Conservation (phyloP, 768 basidiomycete genomes). For the Gloeopeniophorella convolvens region DNA sequence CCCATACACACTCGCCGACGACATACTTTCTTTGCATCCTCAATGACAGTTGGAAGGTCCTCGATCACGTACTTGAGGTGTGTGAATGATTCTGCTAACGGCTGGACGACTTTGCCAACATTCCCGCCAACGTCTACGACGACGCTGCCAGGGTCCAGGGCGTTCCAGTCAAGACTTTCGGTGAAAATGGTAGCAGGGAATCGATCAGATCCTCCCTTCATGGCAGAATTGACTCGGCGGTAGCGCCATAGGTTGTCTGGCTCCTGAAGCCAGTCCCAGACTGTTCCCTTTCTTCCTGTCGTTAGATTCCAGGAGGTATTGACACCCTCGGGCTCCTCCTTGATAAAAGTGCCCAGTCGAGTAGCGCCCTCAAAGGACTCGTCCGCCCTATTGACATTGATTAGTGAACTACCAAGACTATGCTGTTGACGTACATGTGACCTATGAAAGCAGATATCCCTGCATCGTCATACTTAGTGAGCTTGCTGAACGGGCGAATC, state of each 20-base stretch:
- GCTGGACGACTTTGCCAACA: conserved; percentile 32
- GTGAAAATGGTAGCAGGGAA: neutral
- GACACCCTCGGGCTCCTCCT: neutral
- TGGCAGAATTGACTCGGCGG: neutral
- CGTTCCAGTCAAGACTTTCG: conserved; percentile 33
- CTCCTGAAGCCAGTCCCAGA: neutral
- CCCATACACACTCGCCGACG: conserved; percentile 29
- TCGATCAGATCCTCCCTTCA: neutral
- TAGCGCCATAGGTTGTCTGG: too few species aligned
- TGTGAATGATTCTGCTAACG: too few species aligned
- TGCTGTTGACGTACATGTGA: conserved; percentile 12
- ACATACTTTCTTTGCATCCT: too few species aligned
- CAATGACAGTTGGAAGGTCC: too few species aligned
- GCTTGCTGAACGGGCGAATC: too few species aligned
- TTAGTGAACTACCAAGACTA: too few species aligned
- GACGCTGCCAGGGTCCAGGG: conserved; percentile 23
- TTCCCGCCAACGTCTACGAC: conserved; percentile 39
- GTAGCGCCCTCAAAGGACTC: neutral
- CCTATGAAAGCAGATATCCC: conserved; percentile 20
- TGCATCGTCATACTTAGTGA: conserved; percentile 17
- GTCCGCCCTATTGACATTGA: conserved; percentile 3
- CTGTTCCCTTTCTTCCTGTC: neutral
- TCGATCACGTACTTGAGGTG: too few species aligned
- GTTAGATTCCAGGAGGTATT: neutral
- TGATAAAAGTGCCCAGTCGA: neutral